Conservation (phyloP, 78 protist species). For the Planoprotostelium fungivorum region DNA sequence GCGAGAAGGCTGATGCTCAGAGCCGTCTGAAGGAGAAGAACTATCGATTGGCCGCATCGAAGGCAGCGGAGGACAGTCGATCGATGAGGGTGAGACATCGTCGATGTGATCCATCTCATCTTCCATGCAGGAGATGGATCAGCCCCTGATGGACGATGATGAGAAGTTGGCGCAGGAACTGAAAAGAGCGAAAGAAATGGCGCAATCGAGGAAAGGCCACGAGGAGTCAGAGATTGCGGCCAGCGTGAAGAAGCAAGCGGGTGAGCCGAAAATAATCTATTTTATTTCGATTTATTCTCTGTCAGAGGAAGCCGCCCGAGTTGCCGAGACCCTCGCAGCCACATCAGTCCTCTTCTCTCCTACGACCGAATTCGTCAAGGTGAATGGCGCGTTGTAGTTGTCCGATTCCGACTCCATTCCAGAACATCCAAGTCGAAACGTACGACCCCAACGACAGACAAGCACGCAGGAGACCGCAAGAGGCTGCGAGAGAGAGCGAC, state of each 20-base stretch:
- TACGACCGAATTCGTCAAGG: neutral
- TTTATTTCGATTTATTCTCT: neutral
- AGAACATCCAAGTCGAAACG: neutral
- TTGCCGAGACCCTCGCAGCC: neutral
- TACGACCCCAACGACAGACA: neutral
- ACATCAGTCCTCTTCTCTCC: neutral
- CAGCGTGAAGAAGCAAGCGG: neutral
- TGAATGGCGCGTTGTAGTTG: no score
- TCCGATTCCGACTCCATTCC: no score
- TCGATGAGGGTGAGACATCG: neutral
- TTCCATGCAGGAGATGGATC: neutral
- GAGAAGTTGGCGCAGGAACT: neutral
- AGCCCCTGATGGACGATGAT: neutral
- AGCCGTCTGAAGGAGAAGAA: neutral
- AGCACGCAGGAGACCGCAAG: neutral
- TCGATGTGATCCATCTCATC: neutral
- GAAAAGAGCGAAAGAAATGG: neutral
- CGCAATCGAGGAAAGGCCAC: neutral
- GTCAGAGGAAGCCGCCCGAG: neutral
- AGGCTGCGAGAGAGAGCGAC: neutral
- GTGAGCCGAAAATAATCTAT: neutral
- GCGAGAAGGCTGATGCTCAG: neutral
- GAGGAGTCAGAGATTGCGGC: neutral
- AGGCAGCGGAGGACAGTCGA: neutral
- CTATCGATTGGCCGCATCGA: neutral